Base-by-base conservation (phyloP, 2,329 filamentous ascomycete genomes). In the Pseudopyricularia cyperi region DNA sequence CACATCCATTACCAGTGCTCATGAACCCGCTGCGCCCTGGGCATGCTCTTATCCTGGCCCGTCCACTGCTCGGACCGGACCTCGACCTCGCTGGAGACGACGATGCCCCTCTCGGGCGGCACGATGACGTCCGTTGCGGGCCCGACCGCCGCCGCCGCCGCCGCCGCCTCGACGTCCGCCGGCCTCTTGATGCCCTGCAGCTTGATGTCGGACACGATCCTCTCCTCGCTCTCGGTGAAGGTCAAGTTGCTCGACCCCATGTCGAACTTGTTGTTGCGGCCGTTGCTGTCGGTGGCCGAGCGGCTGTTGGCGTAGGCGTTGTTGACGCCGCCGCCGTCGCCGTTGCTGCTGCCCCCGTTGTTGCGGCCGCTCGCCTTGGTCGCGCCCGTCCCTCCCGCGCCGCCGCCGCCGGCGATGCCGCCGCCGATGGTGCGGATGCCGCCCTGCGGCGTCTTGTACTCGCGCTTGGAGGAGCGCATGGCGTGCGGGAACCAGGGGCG, bases 71-170 rank as follows among this genome's bases (percentile, higher is more conserved):
- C 47, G 8, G 47, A 48, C 11, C 55, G 54, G 4, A 71, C 57
- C 48, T 69, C 64, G 11, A 72, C 58, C 46, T 70, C 60, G 46
- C 66, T 71, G 0, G 65, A 70, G 11, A 72, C 67, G 17, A 70
- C 54, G 30, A 71, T 72, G 1, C 62, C 62, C 14, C 55, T 59
- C 0, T 58, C 17, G 0, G 56, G 51, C 5, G 46, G 53, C 15
- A 54, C 46, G n/a, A 15, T 15, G n/a, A 33, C 47, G 5, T 19
- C 28, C 30, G 26, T 24, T 11, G 19, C 47, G 19, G 12, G 46
- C 46, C 17, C 15, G 12, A 37, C 4, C 11, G 11, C 4, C 5
- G 11, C 34, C 34, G 34, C 5, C 34, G 34, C 11, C 34, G 11
- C 34, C 34, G 14, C 5, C 19, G 17, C 2, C n/a, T n/a, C n/a